Evolutionary conservation across 192 early-diverging fungal species (phyloP), one percentile per base, ranked within the genome.

Genomic region (Coemansia sp.): DNA sequence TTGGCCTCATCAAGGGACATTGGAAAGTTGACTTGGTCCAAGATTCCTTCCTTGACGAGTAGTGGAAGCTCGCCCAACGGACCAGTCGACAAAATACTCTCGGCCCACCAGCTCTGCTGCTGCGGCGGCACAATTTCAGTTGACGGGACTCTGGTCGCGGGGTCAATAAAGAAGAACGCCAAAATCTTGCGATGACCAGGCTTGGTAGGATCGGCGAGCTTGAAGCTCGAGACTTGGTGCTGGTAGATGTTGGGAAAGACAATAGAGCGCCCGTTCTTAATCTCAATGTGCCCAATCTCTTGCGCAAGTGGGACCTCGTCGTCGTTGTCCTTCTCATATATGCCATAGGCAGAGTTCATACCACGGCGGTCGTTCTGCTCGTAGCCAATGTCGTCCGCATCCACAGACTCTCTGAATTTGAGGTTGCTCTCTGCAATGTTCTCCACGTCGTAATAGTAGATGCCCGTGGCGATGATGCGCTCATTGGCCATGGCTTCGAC

Each of bases 211-310:
- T 92, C 89, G 6, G 57, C 70, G 27, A 93, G 81, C 59, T 73
- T 64, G 67, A 94, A 92, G 0, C 84, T 79, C 7, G 82, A 79
- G 2, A 91, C 87, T 24, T 81, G 65, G 73, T 94, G 91, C 78
- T 92, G 92, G 60, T 85, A 86, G 19, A 76, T 66, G 77, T 94
- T 94, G 7, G 91, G 89, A 67, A 92, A 94, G 29, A 84, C 88
- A 33, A 93, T 66, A 65, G 84, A 85, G 17, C 90, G 88, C 13
- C 88, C 88, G 60, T 85, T 66, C 45, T 62, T 61, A 21, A 83
- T 81, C 19, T 82, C 75, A 17, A 88, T 68, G 1, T 70, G 65
- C 5, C 73, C 89, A 73, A 75, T 66, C 13, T 64, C 33, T 51
- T 92, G 89, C 0, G 70, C 68, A 8, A 77, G 24, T 21, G 56